phyloP scores from a whole-genome alignment of 1,284 basidiomycete species.

The Macrocystidia cucumis region DNA sequence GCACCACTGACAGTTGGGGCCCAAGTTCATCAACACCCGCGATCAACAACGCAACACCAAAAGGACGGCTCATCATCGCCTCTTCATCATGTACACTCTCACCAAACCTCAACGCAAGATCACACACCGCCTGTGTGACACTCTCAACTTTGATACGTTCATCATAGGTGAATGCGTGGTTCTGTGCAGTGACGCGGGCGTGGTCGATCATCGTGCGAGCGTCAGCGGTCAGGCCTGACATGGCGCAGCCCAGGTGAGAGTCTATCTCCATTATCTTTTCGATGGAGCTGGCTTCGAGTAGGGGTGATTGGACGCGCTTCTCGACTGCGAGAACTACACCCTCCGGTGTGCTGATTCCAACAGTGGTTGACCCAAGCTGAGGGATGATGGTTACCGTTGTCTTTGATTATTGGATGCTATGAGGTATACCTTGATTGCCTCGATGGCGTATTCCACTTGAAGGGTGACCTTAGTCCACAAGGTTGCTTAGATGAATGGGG shows the following conservation, averaged over 20 bases:
- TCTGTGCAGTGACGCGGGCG: slow-evolving; percentile 93
- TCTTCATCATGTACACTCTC: slow-evolving; percentile 99
- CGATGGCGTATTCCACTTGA: slow-evolving; percentile 98
- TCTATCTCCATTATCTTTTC: slow-evolving; percentile 99
- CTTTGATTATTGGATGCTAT: slow-evolving; percentile 1
- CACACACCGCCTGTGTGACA: slow-evolving; percentile 96
- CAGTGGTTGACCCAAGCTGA: slow-evolving; percentile 95
- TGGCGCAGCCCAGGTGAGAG: slow-evolving; percentile 92
- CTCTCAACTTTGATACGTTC: slow-evolving; percentile 96
- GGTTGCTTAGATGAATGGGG: slow-evolving; percentile 7
- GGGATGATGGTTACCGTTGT: slow-evolving; percentile 10
- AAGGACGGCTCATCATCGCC: slow-evolving; percentile 98
- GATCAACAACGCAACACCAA: slow-evolving; percentile 96
- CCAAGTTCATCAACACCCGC: slow-evolving; percentile 96
- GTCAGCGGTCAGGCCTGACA: slow-evolving; percentile 97
- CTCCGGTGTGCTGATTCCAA: slow-evolving; percentile 83
- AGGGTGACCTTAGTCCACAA: slow-evolving; percentile 9
- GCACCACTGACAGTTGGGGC: slow-evolving; percentile 75
- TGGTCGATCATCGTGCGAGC: slow-evolving; percentile 99
- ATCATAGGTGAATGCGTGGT: slow-evolving; percentile 96
- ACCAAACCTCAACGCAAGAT: slow-evolving; percentile 94
- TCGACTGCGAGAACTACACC: slow-evolving; percentile 96
- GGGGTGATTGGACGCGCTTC: slow-evolving; percentile 96
- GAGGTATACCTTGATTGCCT: slow-evolving; percentile 83
- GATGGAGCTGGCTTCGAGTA: slow-evolving; percentile 93